Evolutionary conservation across 2,329 filamentous ascomycete genomes (phyloP).

Genomic region (Venturia asperata): DNA sequence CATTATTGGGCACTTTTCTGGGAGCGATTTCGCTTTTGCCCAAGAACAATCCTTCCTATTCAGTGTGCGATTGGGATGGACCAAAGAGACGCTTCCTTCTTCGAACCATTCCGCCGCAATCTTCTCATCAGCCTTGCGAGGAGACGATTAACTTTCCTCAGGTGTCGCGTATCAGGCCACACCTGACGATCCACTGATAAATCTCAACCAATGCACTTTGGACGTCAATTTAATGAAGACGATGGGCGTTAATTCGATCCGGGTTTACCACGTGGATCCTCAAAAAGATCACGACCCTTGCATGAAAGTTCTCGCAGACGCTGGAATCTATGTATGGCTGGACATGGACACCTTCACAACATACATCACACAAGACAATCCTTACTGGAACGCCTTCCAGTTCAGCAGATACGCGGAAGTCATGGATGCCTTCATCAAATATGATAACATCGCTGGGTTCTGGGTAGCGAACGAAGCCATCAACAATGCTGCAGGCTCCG

Average conservation of each 20-base stretch:
- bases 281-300: conserved; percentile 64
- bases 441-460: conserved; percentile 74
- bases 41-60: not conserved
- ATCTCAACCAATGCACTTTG: conserved; percentile 66
- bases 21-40: not conserved
- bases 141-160: not conserved
- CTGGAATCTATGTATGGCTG: conserved; percentile 75
- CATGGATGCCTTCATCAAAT: conserved; percentile 68
- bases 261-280: conserved; percentile 80
- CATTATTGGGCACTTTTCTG: not conserved
- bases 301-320: conserved; percentile 72
- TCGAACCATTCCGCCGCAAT: not conserved
- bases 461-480: conserved; percentile 86
- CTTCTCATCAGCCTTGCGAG: not conserved
- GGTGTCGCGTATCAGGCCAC: conserved; percentile 8
- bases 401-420: conserved; percentile 60
- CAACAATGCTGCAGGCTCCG: conserved; percentile 47
- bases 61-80: not conserved
- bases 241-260: conserved; percentile 74
- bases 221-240: conserved; percentile 75
- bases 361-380: conserved; percentile 55
- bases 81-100: no score
- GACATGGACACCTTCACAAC: conserved; percentile 72
- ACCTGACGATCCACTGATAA: conserved; percentile 65
- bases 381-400: conserved; percentile 67